Evolutionary conservation across 1,284 basidiomycete genomes (phyloP).

Genomic region (Neonothopanus nambi): DNA sequence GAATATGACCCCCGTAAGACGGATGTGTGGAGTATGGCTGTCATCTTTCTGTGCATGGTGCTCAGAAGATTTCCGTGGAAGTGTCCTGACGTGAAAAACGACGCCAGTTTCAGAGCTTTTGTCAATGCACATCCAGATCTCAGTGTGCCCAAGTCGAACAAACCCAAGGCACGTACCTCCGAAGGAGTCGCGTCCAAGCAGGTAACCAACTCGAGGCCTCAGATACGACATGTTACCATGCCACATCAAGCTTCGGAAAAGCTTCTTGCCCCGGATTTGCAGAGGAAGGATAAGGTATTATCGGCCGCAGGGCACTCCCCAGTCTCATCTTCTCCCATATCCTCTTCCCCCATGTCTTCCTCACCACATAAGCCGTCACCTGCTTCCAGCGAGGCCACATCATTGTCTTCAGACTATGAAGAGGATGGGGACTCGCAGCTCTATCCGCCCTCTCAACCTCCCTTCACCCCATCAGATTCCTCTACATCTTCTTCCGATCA

Average conservation of each 20-base stretch:
- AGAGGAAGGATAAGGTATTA: background rate
- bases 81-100: conserved; percentile 92
- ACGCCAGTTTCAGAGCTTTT: too few species aligned
- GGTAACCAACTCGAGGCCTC: too few species aligned
- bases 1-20: conserved; percentile 94
- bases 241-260: conserved; percentile 6
- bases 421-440: background rate
- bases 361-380: background rate
- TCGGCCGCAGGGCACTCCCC: conserved; percentile 2
- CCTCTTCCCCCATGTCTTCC: background rate
- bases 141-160: conserved; percentile 36
- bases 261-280: background rate
- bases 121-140: conserved; percentile 91
- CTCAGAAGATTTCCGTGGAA: conserved; percentile 99
- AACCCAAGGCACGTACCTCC: conserved; percentile 14
- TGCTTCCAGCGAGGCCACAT: conserved; percentile 2
- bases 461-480: background rate
- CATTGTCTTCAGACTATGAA: conserved; percentile 5
- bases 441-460: background rate
- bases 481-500: background rate
- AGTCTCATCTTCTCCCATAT: conserved; percentile 8
- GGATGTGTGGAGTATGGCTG: conserved; percentile 97
- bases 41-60: conserved; percentile 99
- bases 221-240: conserved; percentile 7
- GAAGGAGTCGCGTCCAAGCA: too few species aligned